These are phyloP conservation scores for Elsinoe fawcettii DNA, from an alignment of 2,329 filamentous ascomycete genomes.

Conservation along the genomic window DNA sequence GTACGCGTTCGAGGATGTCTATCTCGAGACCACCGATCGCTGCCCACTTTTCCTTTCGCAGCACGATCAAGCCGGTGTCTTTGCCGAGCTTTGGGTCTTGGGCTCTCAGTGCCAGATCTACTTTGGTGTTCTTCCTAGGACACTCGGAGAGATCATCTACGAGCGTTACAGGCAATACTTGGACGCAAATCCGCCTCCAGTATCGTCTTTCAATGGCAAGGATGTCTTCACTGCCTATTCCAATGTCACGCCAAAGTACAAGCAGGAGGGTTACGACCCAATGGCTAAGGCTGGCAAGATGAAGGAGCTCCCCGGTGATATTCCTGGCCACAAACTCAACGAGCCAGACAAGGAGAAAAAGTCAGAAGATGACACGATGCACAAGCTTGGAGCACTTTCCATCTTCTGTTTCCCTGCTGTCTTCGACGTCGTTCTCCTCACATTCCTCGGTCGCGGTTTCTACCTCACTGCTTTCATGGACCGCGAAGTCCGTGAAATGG, in stretches of 20 bases:
- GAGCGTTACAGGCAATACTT: slow-evolving; percentile 17
- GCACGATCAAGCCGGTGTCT: slow-evolving; percentile 55
- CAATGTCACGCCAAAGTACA: slow-evolving; percentile 23
- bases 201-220: slow-evolving; percentile 17
- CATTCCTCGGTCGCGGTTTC: slow-evolving; percentile 51
- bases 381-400: slow-evolving; percentile 18
- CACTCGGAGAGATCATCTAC: slow-evolving; percentile 19
- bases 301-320: slow-evolving; percentile 16
- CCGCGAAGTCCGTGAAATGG: slow-evolving; percentile 13
- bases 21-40: slow-evolving; percentile 54
- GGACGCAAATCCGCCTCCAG: slow-evolving; percentile 18
- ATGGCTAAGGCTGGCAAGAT: slow-evolving; percentile 17
- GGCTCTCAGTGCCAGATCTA: slow-evolving; percentile 57
- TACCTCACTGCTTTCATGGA: slow-evolving; percentile 54
- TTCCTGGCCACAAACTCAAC: slow-evolving; percentile 17
- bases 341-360: slow-evolving; percentile 16
- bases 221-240: slow-evolving; percentile 20
- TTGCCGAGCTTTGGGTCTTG: slow-evolving; percentile 55
- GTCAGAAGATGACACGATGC: slow-evolving; percentile 9
- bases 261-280: slow-evolving; percentile 16
- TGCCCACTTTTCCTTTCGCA: slow-evolving; percentile 55
- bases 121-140: slow-evolving; percentile 43
- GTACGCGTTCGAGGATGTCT: slow-evolving; percentile 54
- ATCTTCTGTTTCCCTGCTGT: slow-evolving; percentile 57
- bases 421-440: slow-evolving; percentile 53